phyloP scores from a whole-genome alignment of 495 filamentous ascomycete genomes.

The Aspergillus bridgeri region DNA sequence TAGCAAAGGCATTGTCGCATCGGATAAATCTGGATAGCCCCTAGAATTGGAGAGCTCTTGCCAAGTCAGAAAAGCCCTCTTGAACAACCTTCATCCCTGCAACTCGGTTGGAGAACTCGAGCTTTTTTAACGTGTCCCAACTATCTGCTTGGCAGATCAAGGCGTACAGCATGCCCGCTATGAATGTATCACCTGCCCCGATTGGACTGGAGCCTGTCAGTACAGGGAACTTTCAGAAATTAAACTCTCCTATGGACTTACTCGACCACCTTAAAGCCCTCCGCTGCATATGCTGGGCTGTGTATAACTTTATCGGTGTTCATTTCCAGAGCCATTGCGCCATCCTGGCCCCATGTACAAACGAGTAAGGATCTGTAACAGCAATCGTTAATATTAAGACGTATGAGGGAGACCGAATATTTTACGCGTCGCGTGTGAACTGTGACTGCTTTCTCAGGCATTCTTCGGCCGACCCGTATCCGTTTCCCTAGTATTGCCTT shows the following conservation, averaged over 20 bases:
- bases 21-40: no score
- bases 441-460: slow-evolving; percentile 47
- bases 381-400: not conserved
- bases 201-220: slow-evolving; percentile 48
- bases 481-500: slow-evolving; percentile 34
- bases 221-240: not conserved
- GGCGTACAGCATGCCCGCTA: slow-evolving; percentile 66
- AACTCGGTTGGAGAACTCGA: slow-evolving; percentile 61
- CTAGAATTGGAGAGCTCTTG: slow-evolving; percentile 19
- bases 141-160: slow-evolving; percentile 48
- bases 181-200: slow-evolving; percentile 73
- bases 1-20: no score
- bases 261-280: slow-evolving; percentile 54
- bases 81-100: slow-evolving; percentile 64
- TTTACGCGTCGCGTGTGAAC: slow-evolving; percentile 44
- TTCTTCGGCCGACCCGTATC: slow-evolving; percentile 47
- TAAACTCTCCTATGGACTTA: slow-evolving; percentile 39
- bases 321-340: slow-evolving; percentile 50
- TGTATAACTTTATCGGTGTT: slow-evolving; percentile 36
- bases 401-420: slow-evolving; percentile 6
- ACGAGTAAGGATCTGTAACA: slow-evolving; percentile 49
- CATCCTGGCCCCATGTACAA: slow-evolving; percentile 67
- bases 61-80: slow-evolving; percentile 61
- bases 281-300: slow-evolving; percentile 41
- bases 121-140: slow-evolving; percentile 50